phyloP scores from a whole-genome alignment of 352 stramenopile species.

The Pythium aristosporum region DNA sequence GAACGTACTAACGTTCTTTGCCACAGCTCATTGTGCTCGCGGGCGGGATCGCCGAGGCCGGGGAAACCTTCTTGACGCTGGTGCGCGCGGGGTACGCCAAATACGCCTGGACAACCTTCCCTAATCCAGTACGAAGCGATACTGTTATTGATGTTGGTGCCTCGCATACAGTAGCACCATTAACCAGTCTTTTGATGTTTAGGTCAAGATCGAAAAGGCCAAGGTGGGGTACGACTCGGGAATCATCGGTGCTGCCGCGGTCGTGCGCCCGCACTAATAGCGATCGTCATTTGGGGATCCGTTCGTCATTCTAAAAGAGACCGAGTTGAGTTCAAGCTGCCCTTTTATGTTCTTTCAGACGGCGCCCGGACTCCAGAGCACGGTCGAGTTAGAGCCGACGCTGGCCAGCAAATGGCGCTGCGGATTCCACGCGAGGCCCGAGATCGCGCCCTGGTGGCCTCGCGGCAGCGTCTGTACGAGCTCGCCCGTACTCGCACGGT shows the following conservation, averaged over 20 bases:
- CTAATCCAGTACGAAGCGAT: conserved; percentile 52
- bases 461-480: conserved; percentile 51
- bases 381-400: conserved; percentile 68
- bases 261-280: conserved; percentile 12
- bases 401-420: conserved; percentile 79
- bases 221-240: conserved; percentile 82
- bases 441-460: conserved; percentile 61
- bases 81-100: conserved; percentile 61
- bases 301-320: background rate
- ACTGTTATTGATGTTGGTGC: background rate
- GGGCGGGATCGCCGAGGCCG: conserved; percentile 71
- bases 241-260: conserved; percentile 73
- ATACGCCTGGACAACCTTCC: conserved; percentile 71
- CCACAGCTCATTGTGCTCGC: conserved; percentile 77
- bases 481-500: conserved; percentile 58
- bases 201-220: conserved; percentile 79
- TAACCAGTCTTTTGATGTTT: background rate
- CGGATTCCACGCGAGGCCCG: conserved; percentile 81
- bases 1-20: no score
- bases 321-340: background rate
- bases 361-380: conserved; percentile 57
- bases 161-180: background rate
- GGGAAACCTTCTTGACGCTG: conserved; percentile 65
- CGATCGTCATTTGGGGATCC: background rate
- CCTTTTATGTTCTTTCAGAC: conserved; percentile 7